Conservation (phyloP, 1,139 yeast genomes). For the Geotrichum reessii region DNA sequence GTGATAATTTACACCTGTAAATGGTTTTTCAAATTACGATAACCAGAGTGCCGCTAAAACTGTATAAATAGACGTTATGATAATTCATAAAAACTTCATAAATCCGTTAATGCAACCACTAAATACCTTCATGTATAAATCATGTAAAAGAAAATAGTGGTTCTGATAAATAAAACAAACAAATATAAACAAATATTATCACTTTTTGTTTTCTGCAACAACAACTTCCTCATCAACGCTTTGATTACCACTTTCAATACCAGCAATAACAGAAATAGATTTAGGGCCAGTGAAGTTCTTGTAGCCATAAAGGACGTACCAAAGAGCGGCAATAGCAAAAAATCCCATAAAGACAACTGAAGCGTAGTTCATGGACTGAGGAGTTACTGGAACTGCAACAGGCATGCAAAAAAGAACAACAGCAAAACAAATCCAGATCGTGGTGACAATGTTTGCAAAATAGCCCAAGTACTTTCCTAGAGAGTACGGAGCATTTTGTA, state of each 20-base stretch:
- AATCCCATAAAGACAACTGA: conserved; percentile 19
- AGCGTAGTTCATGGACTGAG: conserved; percentile 18
- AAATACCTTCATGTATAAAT: too few species aligned
- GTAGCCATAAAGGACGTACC: conserved; percentile 18
- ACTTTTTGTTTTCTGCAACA: not conserved
- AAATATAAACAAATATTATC: not conserved
- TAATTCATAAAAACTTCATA: too few species aligned
- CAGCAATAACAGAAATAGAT: not conserved
- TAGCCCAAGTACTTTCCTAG: conserved; percentile 16
- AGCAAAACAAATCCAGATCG: conserved; percentile 17
- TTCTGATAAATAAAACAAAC: not conserved
- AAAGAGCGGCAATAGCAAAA: conserved; percentile 14
- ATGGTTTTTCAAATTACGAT: too few species aligned
- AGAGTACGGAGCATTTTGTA: conserved; percentile 14
- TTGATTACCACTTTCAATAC: not conserved
- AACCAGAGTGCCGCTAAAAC: too few species aligned
- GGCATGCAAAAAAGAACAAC: conserved; percentile 20
- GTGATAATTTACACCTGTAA: too few species aligned
- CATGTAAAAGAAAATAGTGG: not conserved
- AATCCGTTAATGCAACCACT: too few species aligned
- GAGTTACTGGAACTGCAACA: conserved; percentile 18
- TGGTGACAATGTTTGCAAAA: conserved; percentile 16
- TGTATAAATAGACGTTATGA: too few species aligned
- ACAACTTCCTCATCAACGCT: not conserved
- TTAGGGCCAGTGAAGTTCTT: conserved; percentile 18